Evolutionary conservation across 345 rosid genomes (phyloP).

Genomic region (Viola odorata): DNA sequence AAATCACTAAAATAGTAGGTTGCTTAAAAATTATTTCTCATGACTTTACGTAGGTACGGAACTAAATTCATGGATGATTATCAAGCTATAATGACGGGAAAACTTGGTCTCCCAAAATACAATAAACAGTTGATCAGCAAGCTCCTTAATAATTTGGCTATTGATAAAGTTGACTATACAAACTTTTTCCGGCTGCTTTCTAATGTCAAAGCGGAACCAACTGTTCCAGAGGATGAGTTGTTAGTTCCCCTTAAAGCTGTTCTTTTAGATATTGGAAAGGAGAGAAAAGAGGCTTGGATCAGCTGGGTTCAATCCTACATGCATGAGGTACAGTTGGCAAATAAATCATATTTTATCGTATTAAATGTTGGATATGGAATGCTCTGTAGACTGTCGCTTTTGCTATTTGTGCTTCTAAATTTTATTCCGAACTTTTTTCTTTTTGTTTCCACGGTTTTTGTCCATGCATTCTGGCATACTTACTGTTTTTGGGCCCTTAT

Average conservation of each 20-base stretch:
- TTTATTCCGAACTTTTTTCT: neutral
- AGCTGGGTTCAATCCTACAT: conserved; percentile 77
- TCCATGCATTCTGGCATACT: too few species aligned
- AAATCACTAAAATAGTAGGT: neutral
- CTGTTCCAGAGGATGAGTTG: conserved; percentile 54
- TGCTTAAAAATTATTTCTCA: neutral
- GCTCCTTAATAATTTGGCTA: conserved; percentile 89
- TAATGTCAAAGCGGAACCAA: conserved; percentile 64
- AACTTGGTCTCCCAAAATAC: conserved; percentile 90
- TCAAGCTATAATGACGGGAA: conserved; percentile 80
- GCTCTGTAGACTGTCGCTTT: neutral
- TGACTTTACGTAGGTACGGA: conserved; percentile 56
- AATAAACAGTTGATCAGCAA: conserved; percentile 76
- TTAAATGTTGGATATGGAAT: neutral
- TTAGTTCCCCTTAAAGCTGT: conserved; percentile 76
- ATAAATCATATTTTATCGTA: neutral
- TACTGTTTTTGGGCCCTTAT: too few species aligned
- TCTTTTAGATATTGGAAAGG: conserved; percentile 89
- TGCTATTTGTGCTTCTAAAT: too few species aligned
- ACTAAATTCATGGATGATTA: conserved; percentile 94
- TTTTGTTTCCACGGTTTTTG: too few species aligned
- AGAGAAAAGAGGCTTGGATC: conserved; percentile 92
- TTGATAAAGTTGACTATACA: conserved; percentile 96
- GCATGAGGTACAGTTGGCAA: conserved; percentile 57
- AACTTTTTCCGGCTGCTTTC: conserved; percentile 84